Conservation (phyloP, 805 yeast genomes). For the Brettanomyces custersianus region DNA sequence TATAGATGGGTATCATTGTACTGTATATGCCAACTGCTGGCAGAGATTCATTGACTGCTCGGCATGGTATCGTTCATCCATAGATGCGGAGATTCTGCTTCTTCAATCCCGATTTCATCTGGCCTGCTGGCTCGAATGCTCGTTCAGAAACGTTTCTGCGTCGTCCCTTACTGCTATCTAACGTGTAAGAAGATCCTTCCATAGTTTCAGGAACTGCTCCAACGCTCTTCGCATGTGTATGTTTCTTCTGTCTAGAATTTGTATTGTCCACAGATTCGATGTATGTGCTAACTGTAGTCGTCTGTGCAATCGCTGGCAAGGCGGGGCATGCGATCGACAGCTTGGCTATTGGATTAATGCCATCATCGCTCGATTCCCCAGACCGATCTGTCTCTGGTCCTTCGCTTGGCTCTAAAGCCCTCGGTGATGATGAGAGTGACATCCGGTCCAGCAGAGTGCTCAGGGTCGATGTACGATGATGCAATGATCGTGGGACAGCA, state of each 20-base stretch:
- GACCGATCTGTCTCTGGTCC: slow-evolving; percentile 3
- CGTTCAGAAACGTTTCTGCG: no score
- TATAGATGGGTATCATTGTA: neutral
- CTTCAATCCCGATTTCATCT: no score
- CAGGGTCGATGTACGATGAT: neutral
- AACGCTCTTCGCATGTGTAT: no score
- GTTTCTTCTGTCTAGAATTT: neutral
- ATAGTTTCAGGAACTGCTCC: no score
- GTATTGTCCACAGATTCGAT: no score
- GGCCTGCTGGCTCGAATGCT: no score
- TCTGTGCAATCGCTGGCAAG: slow-evolving; percentile 27
- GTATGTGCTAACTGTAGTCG: slow-evolving; percentile 26
- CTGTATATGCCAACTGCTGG: neutral
- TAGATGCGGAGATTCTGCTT: no score
- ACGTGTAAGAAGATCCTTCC: no score
- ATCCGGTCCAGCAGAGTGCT: slow-evolving; percentile 3
- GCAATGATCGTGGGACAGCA: neutral
- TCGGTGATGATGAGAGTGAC: slow-evolving; percentile 2
- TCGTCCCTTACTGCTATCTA: no score
- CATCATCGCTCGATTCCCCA: no score
- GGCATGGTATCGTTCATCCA: no score
- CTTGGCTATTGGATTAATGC: slow-evolving; percentile 20
- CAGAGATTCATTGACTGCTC: no score
- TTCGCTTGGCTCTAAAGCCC: slow-evolving; percentile 4
- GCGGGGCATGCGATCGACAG: slow-evolving; percentile 26